Evolutionary conservation across 352 stramenopile species (phyloP).

Genomic region (Globisporangium camurandrum): DNA sequence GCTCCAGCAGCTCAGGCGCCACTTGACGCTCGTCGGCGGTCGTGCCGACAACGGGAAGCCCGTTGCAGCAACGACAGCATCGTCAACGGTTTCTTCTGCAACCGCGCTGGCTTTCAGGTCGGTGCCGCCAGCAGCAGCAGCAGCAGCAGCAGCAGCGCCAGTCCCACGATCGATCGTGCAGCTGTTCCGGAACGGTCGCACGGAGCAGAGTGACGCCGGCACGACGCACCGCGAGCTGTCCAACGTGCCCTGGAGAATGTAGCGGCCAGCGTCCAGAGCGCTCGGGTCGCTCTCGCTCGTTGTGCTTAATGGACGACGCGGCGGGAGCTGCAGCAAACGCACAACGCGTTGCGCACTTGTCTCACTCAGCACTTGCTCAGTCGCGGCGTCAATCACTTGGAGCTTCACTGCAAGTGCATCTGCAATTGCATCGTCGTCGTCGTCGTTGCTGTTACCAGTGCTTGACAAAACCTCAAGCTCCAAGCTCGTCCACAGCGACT

Average conservation of each 20-base stretch:
- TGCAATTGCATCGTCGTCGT: slow-evolving; percentile 10
- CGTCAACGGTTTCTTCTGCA: slow-evolving; percentile 4
- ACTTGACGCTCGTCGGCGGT: slow-evolving; percentile 12
- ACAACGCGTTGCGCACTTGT: slow-evolving; percentile 20
- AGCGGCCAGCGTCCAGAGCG: slow-evolving; percentile 9
- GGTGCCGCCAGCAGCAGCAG: neutral
- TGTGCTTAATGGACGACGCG: slow-evolving; percentile 1
- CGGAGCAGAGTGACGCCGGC: slow-evolving; percentile 31
- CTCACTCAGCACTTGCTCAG: slow-evolving; percentile 20
- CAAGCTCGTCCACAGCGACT: slow-evolving; percentile 35
- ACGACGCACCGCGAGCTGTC: slow-evolving; percentile 44
- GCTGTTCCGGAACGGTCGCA: slow-evolving; percentile 43
- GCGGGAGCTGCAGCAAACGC: slow-evolving; percentile 52
- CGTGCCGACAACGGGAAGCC: slow-evolving; percentile 2
- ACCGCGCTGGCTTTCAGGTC: neutral
- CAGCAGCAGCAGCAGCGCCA: too few relatives aligned
- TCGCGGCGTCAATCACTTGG: slow-evolving; percentile 40
- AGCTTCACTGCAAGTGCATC: slow-evolving; percentile 41
- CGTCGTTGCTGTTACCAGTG: neutral
- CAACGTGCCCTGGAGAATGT: slow-evolving; percentile 62
- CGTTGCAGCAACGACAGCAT: neutral
- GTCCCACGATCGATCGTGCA: too few relatives aligned
- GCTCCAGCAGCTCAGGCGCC: slow-evolving; percentile 55
- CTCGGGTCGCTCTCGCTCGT: slow-evolving; percentile 1
- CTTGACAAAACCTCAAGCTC: slow-evolving; percentile 31